Percentiles rank a stretch among this genome's conserved stretches.
Evolutionary conservation across 2,329 filamentous ascomycete species (phyloP).

Genomic region (Aspergillus pseudoglaucus): DNA sequence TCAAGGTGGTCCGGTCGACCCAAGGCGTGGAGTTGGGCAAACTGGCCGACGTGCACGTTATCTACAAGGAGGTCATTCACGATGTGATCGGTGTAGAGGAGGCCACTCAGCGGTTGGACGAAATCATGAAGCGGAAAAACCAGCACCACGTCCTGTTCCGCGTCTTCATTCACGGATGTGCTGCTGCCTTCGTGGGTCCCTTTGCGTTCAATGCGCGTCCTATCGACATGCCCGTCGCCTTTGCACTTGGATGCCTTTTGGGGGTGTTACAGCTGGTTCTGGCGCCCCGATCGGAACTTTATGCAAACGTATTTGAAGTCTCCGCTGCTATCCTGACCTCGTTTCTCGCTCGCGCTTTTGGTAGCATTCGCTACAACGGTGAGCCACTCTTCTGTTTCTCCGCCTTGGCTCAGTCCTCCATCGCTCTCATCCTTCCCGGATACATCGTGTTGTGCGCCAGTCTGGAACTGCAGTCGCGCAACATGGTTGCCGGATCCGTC

Average conservation of each 20-base stretch:
- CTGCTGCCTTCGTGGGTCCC: constrained; percentile 68
- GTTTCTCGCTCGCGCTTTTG: constrained; percentile 62
- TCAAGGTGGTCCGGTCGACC: constrained; percentile 39
- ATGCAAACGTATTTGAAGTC: constrained; percentile 61
- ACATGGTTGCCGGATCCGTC: constrained; percentile 66
- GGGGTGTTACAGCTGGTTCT: constrained; percentile 70
- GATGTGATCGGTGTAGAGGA: constrained; percentile 44
- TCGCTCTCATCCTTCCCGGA: constrained; percentile 66
- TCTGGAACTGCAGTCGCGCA: constrained; percentile 64
- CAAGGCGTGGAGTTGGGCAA: constrained; percentile 43
- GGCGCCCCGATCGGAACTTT: constrained; percentile 66
- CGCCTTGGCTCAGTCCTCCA: constrained; percentile 64
- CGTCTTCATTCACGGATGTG: constrained; percentile 67
- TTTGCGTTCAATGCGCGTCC: constrained; percentile 74
- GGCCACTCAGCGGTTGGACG: constrained; percentile 39
- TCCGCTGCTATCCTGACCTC: constrained; percentile 61
- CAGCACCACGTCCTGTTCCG: constrained; percentile 51
- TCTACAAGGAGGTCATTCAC: constrained; percentile 47
- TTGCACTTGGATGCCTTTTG: constrained; percentile 67
- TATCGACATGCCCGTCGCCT: constrained; percentile 73
- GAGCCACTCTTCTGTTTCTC: constrained; percentile 62
- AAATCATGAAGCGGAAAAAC: constrained; percentile 52
- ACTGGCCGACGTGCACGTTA: constrained; percentile 40
- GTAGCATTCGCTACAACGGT: constrained; percentile 53
- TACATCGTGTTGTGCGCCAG: constrained; percentile 57